phyloP scores from a whole-genome alignment of 2,329 filamentous ascomycete species.

The Ascochyta rabiei region DNA sequence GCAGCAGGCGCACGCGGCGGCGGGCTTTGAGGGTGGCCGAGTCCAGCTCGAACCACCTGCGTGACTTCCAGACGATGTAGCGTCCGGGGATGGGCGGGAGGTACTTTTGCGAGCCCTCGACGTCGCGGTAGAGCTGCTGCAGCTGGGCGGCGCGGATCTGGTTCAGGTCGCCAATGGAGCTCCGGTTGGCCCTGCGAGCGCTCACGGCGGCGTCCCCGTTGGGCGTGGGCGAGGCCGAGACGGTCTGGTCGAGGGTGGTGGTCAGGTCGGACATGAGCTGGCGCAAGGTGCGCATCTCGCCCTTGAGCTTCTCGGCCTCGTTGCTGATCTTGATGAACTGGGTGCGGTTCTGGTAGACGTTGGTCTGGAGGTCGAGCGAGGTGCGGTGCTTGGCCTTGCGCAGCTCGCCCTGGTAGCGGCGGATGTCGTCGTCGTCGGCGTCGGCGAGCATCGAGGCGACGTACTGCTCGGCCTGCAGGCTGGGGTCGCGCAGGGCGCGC shows the following conservation, averaged over 20 bases:
- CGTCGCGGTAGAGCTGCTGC: constrained; percentile 89
- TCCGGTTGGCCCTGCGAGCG: constrained; percentile 71
- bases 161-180: constrained; percentile 79
- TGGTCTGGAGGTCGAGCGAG: constrained; percentile 86
- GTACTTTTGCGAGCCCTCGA: constrained; percentile 98
- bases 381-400: constrained; percentile 79
- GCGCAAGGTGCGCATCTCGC: constrained; percentile 89
- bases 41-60: constrained; percentile 94
- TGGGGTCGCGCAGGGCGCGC: constrained; percentile 78
- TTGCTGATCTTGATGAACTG: constrained; percentile 99
- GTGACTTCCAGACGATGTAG: constrained; percentile 91
- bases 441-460: constrained; percentile 77
- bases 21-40: constrained; percentile 96
- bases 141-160: constrained; percentile 71
- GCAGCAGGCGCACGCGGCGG: constrained; percentile 85
- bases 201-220: constrained; percentile 45
- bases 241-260: constrained; percentile 54
- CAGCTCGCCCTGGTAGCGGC: constrained; percentile 77
- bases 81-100: constrained; percentile 88
- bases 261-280: constrained; percentile 92
- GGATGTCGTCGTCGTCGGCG: constrained; percentile 85
- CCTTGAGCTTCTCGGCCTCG: constrained; percentile 96
- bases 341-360: constrained; percentile 93
- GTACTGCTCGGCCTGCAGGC: constrained; percentile 79
- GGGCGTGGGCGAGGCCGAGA: constrained; percentile 36